Conservation (phyloP, 1,139 yeast genomes). For the Yamadazyma membranifaciens region DNA sequence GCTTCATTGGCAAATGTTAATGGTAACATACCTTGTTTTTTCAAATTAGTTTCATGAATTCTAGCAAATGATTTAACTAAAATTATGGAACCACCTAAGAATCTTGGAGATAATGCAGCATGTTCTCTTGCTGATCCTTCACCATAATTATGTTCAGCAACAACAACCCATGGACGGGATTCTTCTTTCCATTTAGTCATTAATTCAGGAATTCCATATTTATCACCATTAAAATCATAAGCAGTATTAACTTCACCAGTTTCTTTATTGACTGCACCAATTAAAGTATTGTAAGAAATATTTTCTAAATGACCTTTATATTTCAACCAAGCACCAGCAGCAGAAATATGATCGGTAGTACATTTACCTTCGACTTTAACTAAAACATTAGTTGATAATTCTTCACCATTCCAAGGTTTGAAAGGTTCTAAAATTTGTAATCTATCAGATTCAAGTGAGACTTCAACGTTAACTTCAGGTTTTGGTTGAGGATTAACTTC, state of each 20-base stretch:
- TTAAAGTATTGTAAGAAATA: constrained; percentile 89
- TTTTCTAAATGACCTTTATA: constrained; percentile 97
- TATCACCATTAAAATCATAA: constrained; percentile 79
- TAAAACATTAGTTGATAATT: constrained; percentile 69
- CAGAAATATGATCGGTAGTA: constrained; percentile 97
- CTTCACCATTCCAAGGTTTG: constrained; percentile 80
- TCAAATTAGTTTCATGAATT: constrained; percentile 79
- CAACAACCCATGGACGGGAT: constrained; percentile 84
- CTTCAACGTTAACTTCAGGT: constrained; percentile 66
- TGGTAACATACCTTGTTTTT: constrained; percentile 96
- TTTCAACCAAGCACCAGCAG: constrained; percentile 99
- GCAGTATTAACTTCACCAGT: constrained; percentile 94
- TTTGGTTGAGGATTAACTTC: constrained; percentile 72
- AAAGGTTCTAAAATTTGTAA: constrained; percentile 89
- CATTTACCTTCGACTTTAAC: constrained; percentile 96
- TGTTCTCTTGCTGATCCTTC: constrained; percentile 99
- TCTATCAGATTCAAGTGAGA: constrained; percentile 70
- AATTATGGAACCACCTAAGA: constrained; percentile 85
- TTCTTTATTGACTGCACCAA: constrained; percentile 96
- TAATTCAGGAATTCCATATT: constrained; percentile 85
- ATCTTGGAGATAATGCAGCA: constrained; percentile 94
- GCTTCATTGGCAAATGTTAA: constrained; percentile 84
- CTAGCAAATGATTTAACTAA: constrained; percentile 96
- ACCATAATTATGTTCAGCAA: constrained; percentile 97
- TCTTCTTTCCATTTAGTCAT: constrained; percentile 95